Conservation (phyloP, 768 basidiomycete genomes). For the Hypsizygus marmoreus region DNA sequence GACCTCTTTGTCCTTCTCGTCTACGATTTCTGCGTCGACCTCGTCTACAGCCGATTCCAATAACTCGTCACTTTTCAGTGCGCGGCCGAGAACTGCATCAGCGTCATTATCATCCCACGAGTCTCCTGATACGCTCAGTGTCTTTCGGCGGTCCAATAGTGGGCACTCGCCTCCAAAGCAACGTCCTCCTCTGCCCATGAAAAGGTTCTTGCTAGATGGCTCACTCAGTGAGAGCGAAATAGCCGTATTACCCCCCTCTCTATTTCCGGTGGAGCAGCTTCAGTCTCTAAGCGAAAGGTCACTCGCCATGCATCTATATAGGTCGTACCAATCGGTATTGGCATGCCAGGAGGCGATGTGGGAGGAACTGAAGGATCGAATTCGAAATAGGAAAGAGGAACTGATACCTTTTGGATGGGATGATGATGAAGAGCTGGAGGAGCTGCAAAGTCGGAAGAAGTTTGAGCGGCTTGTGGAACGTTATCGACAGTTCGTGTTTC, state of each 20-base stretch:
- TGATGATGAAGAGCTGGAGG: slow-evolving; percentile 61
- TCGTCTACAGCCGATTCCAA: slow-evolving; percentile 28
- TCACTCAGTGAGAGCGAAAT: slow-evolving; percentile 46
- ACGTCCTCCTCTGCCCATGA: slow-evolving; percentile 25
- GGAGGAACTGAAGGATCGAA: slow-evolving; percentile 67
- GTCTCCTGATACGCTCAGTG: slow-evolving; percentile 19
- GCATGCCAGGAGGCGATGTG: slow-evolving; percentile 78
- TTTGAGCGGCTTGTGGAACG: slow-evolving; percentile 63
- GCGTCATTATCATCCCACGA: slow-evolving; percentile 33
- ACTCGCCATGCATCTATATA: slow-evolving; percentile 71
- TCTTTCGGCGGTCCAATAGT: slow-evolving; percentile 11
- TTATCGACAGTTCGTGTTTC: slow-evolving; percentile 48
- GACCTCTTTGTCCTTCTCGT: slow-evolving; percentile 55
- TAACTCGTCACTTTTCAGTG: slow-evolving; percentile 25
- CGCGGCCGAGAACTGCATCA: slow-evolving; percentile 30
- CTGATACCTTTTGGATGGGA: slow-evolving; percentile 69
- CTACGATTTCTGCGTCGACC: slow-evolving; percentile 44
- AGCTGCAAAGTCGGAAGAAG: slow-evolving; percentile 54
- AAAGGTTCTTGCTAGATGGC: slow-evolving; percentile 48
- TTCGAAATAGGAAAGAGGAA: slow-evolving; percentile 56
- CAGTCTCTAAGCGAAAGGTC: slow-evolving; percentile 55
- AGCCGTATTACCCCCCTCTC: slow-evolving; percentile 31
- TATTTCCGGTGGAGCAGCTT: slow-evolving; percentile 45
- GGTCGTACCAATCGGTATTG: slow-evolving; percentile 60
- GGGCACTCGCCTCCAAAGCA: slow-evolving; percentile 15